Percentiles rank a stretch among this genome's conserved stretches.
Conservation (phyloP, 2,329 filamentous ascomycete species). For the Samsoniella hepiali region DNA sequence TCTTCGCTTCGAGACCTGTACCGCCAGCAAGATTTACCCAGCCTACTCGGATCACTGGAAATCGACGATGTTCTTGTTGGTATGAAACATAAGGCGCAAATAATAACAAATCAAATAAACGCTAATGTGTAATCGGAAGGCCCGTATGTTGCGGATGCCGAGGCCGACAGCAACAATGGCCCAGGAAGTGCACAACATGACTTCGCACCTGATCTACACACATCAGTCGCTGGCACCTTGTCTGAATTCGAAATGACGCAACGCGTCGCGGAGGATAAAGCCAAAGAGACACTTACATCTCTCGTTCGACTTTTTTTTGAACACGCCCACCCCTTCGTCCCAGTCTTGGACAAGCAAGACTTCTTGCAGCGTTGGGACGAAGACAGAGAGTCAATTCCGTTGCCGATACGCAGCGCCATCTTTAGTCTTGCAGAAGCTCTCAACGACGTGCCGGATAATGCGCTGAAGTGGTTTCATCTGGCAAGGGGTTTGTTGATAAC, state of each 20-base stretch:
- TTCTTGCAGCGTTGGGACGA: not conserved
- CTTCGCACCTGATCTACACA: not conserved
- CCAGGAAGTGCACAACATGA: not conserved
- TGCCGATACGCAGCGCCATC: not conserved
- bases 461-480: not conserved
- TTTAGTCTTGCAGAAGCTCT: not conserved
- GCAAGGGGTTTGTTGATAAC: not conserved
- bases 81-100: not conserved
- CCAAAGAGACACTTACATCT: not conserved
- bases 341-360: slow-evolving; percentile 6
- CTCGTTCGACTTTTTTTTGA: not conserved
- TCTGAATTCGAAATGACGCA: not conserved
- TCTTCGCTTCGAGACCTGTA: slow-evolving; percentile 5
- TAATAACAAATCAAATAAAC: not conserved
- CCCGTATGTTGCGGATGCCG: not conserved
- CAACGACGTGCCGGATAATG: not conserved
- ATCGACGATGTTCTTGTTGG: slow-evolving; percentile 9
- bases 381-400: slow-evolving; percentile 1
- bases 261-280: not conserved
- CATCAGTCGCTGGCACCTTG: not conserved
- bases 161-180: not conserved
- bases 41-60: slow-evolving; percentile 3
- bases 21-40: slow-evolving; percentile 2
- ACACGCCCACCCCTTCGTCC: not conserved
- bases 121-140: not conserved